Base-by-base conservation (phyloP, 164 flowering plant genomes). In the Echeveria elegans region DNA sequence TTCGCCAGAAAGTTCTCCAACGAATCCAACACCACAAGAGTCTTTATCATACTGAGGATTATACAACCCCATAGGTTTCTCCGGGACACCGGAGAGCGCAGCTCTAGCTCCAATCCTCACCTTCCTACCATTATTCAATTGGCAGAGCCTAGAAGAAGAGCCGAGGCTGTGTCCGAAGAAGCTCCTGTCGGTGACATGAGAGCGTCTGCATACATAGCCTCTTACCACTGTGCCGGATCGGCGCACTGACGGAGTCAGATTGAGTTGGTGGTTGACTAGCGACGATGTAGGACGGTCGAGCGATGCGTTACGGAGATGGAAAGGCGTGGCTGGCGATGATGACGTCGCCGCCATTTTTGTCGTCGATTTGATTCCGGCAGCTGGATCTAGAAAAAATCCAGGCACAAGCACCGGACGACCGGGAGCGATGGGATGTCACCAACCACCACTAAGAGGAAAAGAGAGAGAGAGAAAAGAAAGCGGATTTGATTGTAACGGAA, bases 21-120 rank as follows among this genome's bases (percentile, higher is more conserved):
- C 89, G 34, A 95, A 95, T 31, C 99, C 99, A 32, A 95, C 99
- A 12, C 99, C 99, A 62, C 99, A 95, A 1, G 99, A 90, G 71
- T 95, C 99, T 82, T 88, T 95, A 73, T 95, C 99, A 43, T 86
- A 85, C 1, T 82, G 66, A 4, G 99, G 91, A 76, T 95, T 92
- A 48, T 92, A 95, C 5, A 95, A 76, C 9, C 99, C 99, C 23
- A 90, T 83, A 5, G 97, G 96, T 83, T 88, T 87, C 78, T 90
- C 96, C 43, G 99, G 99, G 31, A 90, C 92, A 65, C 76, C 85
- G 12, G 99, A 95, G 64, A 95, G 50, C 26, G 79, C 76, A 50
- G 93, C 82, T 11, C 80, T 79, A 38, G 77, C 84, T 29, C 77
- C 84, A 0, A 85, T 77, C 41, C 81, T 70, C 28, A 84, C 88